Evolutionary conservation across 1,284 basidiomycete genomes (phyloP).

Genomic region (Malassezia obtusa): DNA sequence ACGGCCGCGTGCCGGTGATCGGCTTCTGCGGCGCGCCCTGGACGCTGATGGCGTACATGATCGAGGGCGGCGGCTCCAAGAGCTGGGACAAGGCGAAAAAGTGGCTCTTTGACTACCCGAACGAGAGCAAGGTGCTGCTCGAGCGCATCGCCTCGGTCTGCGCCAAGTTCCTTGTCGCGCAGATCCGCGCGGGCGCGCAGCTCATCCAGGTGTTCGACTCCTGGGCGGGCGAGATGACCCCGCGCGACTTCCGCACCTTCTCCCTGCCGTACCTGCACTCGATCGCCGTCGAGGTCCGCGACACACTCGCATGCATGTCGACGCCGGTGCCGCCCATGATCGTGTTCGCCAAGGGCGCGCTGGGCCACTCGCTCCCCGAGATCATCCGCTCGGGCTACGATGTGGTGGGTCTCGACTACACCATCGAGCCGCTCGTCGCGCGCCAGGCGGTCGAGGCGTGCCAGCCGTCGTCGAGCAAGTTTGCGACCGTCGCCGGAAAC

Average conservation of each 20-base stretch:
- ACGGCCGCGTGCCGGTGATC: slow-evolving; percentile 45
- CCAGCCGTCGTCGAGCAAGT: slow-evolving; percentile 19
- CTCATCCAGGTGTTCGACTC: slow-evolving; percentile 47
- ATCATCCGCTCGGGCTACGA: slow-evolving; percentile 44
- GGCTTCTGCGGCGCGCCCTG: slow-evolving; percentile 47
- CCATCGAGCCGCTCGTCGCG: slow-evolving; percentile 40
- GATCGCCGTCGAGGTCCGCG: slow-evolving; percentile 38
- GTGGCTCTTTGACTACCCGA: slow-evolving; percentile 45
- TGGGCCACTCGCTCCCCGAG: slow-evolving; percentile 42
- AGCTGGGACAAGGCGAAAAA: slow-evolving; percentile 45
- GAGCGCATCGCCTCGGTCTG: slow-evolving; percentile 42
- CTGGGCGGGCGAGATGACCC: slow-evolving; percentile 48
- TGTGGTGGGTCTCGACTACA: slow-evolving; percentile 45
- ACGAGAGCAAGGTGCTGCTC: slow-evolving; percentile 40
- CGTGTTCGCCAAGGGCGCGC: slow-evolving; percentile 42
- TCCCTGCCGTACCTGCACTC: slow-evolving; percentile 40
- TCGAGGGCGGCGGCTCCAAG: slow-evolving; percentile 45
- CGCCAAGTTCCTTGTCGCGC: slow-evolving; percentile 43
- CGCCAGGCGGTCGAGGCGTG: slow-evolving; percentile 32
- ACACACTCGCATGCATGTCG: slow-evolving; percentile 35
- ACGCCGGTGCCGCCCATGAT: slow-evolving; percentile 40
- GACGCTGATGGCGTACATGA: slow-evolving; percentile 49
- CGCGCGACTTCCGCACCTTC: slow-evolving; percentile 43
- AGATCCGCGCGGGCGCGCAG: slow-evolving; percentile 43
- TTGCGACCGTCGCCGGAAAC: slow-evolving; percentile 17